Base-by-base conservation (phyloP, 164 flowering plant species). In the Chimonanthus praecox region DNA sequence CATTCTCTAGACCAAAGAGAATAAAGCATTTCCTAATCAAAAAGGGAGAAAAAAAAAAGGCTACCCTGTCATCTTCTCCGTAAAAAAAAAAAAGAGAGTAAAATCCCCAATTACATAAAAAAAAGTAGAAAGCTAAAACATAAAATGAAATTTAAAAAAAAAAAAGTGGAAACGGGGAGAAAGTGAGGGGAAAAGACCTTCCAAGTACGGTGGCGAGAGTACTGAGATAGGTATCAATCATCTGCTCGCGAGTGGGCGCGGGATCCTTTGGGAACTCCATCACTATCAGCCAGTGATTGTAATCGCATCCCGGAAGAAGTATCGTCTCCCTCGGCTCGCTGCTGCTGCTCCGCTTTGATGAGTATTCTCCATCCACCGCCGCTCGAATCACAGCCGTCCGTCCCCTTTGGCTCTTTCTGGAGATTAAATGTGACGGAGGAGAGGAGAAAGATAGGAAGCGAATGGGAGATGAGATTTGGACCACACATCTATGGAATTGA, bases 261-360 rank as follows among this genome's bases (percentile, higher is more conserved):
- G 95, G 97, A 76, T 90, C 98, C 64, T 95, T 95, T 48, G 99
- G 97, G 74, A 96, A 96, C 85, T 96, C 98, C 99, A 96, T 90
- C 18, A 96, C 98, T 33, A 96, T 92, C 13, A 96, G 88, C 98
- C 98, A 96, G 73, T 96, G 98, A 72, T 94, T 93, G 74, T 89
- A 94, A 72, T 94, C 98, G 71, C 99, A 96, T 1, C 99, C 97
- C 0, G 99, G 99, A 7, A 96, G 78, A 90, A 92, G 80, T 10
- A 94, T 96, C 68, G 98, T 90, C 80, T 92, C 99, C 64, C 96
- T 87, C 5, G 86, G 91, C 78, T 94, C 99, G 64, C 76, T 84
- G 78, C 85, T 85, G 78, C 87, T 84, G 80, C 92, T 86, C 74
- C 97, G 65, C 79, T 71, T 90, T 9, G 92, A 72, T 33, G 96